Conservation (phyloP, 441 rosid species). For the Eruca vesicaria region DNA sequence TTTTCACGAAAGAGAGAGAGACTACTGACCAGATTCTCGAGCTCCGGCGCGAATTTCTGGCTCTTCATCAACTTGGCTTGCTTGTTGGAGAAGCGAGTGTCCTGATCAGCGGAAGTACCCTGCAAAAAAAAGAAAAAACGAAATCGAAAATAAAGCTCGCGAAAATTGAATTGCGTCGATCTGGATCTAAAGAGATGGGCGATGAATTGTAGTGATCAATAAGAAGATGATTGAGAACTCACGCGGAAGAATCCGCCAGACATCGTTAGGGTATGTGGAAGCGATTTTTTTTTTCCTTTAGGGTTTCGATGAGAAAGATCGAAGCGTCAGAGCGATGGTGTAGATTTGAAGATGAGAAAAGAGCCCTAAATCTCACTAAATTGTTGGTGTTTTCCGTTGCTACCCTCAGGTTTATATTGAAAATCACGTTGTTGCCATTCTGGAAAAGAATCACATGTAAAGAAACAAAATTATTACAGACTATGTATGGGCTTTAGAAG, state of each 20-base stretch:
- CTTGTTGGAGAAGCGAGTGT: slow-evolving; percentile 97
- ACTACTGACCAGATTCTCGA: slow-evolving; percentile 76
- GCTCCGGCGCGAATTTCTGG: slow-evolving; percentile 87
- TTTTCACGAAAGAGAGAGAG: neutral
- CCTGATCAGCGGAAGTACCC: slow-evolving; percentile 99
- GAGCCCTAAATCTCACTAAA: slow-evolving; percentile 22
- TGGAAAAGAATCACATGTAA: too few relatives aligned
- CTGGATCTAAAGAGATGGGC: slow-evolving; percentile 11
- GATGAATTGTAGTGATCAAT: neutral
- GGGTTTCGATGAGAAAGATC: slow-evolving; percentile 1
- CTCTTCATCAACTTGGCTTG: slow-evolving; percentile 93
- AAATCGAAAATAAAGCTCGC: neutral
- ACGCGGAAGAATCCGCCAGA: slow-evolving; percentile 97
- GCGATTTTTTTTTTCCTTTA: neutral
- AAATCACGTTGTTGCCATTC: slow-evolving; percentile 21
- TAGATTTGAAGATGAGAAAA: neutral
- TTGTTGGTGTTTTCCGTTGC: neutral
- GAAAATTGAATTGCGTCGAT: slow-evolving; percentile 8
- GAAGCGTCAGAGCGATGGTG: neutral
- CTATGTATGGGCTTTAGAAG: too few relatives aligned
- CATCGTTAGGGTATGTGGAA: slow-evolving; percentile 61
- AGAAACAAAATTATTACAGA: too few relatives aligned
- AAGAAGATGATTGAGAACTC: slow-evolving; percentile 9
- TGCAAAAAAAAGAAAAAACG: slow-evolving; percentile 10
- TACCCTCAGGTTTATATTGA: neutral